Conservation (phyloP, 768 basidiomycete species). For the Arthromyces matolae region DNA sequence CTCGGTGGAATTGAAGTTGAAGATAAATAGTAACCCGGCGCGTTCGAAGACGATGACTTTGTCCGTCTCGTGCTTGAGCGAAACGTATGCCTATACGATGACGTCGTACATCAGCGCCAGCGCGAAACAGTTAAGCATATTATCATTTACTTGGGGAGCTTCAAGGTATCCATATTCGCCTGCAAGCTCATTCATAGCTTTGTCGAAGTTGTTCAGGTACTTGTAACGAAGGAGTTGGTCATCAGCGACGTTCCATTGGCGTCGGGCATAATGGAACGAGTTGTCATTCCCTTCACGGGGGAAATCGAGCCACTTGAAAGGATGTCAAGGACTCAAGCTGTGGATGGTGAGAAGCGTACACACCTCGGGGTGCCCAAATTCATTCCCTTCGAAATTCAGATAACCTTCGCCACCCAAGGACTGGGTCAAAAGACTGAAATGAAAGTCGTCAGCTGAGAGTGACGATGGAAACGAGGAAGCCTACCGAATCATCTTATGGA, state of each 20-base stretch:
- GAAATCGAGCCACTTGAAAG: conserved; percentile 97
- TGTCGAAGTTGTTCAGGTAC: conserved; percentile 92
- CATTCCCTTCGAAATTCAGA: conserved; percentile 96
- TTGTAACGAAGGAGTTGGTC: conserved; percentile 84
- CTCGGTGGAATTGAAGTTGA: conserved; percentile 92
- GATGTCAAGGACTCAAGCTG: conserved; percentile 4
- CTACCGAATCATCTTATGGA: conserved; percentile 98
- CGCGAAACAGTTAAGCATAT: too few relatives aligned
- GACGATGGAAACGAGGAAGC: conserved; percentile 10
- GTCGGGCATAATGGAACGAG: conserved; percentile 94
- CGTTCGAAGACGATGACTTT: conserved; percentile 95
- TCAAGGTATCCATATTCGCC: conserved; percentile 81
- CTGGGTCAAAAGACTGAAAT: conserved; percentile 75
- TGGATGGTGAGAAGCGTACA: conserved; percentile 12
- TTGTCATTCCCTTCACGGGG: conserved; percentile 93
- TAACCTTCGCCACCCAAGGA: conserved; percentile 96
- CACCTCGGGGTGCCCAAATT: conserved; percentile 97
- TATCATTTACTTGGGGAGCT: conserved; percentile 68
- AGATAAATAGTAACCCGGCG: conserved; percentile 89
- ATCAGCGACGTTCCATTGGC: conserved; percentile 95
- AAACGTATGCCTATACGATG: conserved; percentile 80
- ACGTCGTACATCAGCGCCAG: too few relatives aligned
- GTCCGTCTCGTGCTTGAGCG: conserved; percentile 90
- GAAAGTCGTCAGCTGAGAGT: conserved; percentile 1
- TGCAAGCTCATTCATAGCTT: conserved; percentile 85